Evolutionary conservation across 2,329 filamentous ascomycete genomes (phyloP), one percentile per base, ranked within the genome.

Genomic region (Fusarium fracticaudum): DNA sequence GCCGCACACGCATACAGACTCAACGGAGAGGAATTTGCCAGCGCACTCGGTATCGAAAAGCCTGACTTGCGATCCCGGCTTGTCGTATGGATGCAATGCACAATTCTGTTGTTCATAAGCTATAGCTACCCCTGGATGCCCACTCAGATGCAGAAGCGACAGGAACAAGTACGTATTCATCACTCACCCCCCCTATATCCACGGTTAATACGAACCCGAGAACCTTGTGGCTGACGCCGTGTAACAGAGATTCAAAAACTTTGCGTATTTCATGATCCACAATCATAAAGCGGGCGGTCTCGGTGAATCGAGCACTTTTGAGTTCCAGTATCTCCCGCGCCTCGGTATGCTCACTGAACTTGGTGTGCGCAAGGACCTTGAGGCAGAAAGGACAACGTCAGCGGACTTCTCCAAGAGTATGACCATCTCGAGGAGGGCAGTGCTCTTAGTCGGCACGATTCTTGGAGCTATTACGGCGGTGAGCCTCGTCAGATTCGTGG

Each of bases 251-350:
- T 78, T 81, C 66, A 78, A 75, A 60, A 63, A 64, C 29, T 67
- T 78, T 45, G 74, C 74, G n/a, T 71, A 80, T 71, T 92, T 89
- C 80, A 83, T 85, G 24, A 80, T 92, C 6, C 87, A 93, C 22
- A 87, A 91, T n/a, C 86, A 91, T 64, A 88, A 89, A 64, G 68
- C 80, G 61, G 89, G 86, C 63, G 92, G 91, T 0, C 84, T 95
- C 13, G 90, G 91, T 1, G 84, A 87, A 53, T 87, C 91, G 76
- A 89, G 88, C 4, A 85, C 83, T 14, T 95, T 94, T 77, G 89
- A 92, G 26, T 92, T 95, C 82, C 92, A 94, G 78, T 93, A 92
- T 77, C 84, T 92, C 15, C 92, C 92, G 0, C 79, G 80, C 33
- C 77, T 84, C 24, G 81, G 81, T 29, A 81, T 78, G 71, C 79